phyloP scores from a whole-genome alignment of 306 rosid species.

The Heteromeles arbutifolia region DNA sequence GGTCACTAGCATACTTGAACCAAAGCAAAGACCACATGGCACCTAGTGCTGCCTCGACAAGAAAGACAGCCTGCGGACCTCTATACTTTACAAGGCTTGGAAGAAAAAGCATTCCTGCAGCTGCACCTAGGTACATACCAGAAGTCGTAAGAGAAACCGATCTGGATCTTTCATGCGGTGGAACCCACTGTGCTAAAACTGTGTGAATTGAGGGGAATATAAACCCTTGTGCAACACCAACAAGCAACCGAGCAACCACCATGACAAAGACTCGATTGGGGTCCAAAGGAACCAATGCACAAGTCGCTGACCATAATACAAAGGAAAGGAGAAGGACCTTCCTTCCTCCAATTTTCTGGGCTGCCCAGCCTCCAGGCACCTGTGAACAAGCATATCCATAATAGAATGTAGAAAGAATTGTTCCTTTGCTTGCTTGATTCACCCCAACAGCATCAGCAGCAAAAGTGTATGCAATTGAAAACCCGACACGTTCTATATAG shows the following conservation, averaged over 20 bases:
- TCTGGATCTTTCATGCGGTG: constrained; percentile 92
- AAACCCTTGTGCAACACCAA: constrained; percentile 91
- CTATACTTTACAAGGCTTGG: constrained; percentile 69
- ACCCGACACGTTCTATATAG: constrained; percentile 88
- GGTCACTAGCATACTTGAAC: constrained; percentile 66
- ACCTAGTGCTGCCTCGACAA: constrained; percentile 76
- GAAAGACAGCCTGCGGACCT: constrained; percentile 87
- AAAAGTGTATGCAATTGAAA: constrained; percentile 84
- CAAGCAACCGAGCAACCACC: constrained; percentile 79
- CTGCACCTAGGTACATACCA: constrained; percentile 95
- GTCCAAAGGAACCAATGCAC: constrained; percentile 73
- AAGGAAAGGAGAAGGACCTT: constrained; percentile 79
- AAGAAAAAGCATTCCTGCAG: constrained; percentile 76
- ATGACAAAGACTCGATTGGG: constrained; percentile 49
- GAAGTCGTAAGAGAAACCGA: constrained; percentile 92
- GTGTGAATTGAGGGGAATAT: constrained; percentile 96
- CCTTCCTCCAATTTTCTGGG: constrained; percentile 84
- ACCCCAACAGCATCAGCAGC: constrained; percentile 77
- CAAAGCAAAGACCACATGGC: constrained; percentile 77
- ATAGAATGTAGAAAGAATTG: constrained; percentile 82
- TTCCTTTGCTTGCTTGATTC: constrained; percentile 77
- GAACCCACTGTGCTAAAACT: constrained; percentile 97
- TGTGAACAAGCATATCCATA: constrained; percentile 96
- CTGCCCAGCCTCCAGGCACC: constrained; percentile 95
- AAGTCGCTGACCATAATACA: constrained; percentile 76